Base-by-base conservation (phyloP, 2,329 filamentous ascomycete species). In the Escovopsis weberi region DNA sequence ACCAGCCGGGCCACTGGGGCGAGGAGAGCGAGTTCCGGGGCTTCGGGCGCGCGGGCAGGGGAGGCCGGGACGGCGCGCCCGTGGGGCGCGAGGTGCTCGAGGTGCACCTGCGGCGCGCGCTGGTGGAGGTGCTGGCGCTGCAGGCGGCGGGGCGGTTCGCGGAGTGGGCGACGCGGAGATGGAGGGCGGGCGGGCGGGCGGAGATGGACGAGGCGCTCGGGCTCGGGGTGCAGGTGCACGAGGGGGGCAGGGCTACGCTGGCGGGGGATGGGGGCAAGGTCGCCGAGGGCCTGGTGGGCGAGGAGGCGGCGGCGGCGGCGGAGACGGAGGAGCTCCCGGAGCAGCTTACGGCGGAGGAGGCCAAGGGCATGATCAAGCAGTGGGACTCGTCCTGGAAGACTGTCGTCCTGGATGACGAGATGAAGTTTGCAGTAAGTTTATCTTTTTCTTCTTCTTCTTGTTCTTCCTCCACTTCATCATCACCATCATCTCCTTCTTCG, bases 341-440 rank as follows among this genome's bases (percentile, higher is more conserved):
- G 23, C 23, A 23, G 23, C 23, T 23, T 23, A 55, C 62, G 10
- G 42, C 54, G 0, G 59, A 65, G 3, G 64, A 72, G 53, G 67
- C 69, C 2, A 53, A 51, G 30, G 57, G 62, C 47, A 57, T 70
- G 36, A 51, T 65, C 41, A 59, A 65, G 50, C 53, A 60, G 1
- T 75, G 69, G 69, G 68, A 72, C 45, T 52, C 59, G 10, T 66
- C 66, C 42, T 85, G 79, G 78, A 73, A 76, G 55, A 52, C 61
- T 6, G 60, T 79, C 12, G 62, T 70, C 3, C 57, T 91, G 26
- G 57, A 63, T 15, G 72, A 85, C 50, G 59, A 66, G 35, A 56
- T 83, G 49, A 86, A 84, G 57, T 88, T 91, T 66, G 76, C 78
- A 44, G 85, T 91, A 72, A 49, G 80, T 70, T 46, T 33, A 34